These are phyloP conservation scores for Cyclotella baltica DNA, from an alignment of 108 stramenopile species.

Conservation along the genomic window DNA sequence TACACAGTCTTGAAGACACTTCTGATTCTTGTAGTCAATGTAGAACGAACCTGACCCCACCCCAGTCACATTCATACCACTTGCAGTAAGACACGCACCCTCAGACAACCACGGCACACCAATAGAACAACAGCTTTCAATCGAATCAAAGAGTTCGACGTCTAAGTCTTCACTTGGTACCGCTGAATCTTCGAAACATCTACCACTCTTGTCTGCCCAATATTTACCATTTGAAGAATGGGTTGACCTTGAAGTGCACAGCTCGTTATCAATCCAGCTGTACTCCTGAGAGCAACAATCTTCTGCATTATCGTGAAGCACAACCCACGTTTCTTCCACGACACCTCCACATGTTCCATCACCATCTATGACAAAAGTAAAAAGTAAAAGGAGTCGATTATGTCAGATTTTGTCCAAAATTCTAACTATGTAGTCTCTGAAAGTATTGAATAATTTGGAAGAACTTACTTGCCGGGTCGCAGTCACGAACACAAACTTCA, in stretches of 20 bases:
- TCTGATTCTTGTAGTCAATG: neutral
- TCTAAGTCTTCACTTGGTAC: neutral
- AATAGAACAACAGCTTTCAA: constrained; percentile 4
- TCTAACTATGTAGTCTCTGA: too few species aligned
- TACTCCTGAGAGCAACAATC: constrained; percentile 9
- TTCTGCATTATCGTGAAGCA: constrained; percentile 13
- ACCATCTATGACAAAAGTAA: constrained; percentile 3
- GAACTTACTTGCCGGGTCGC: constrained; percentile 20
- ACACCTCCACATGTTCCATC: constrained; percentile 19
- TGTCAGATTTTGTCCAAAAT: too few species aligned
- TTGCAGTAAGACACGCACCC: constrained; percentile 9
- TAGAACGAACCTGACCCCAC: constrained; percentile 5
- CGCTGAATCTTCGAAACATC: constrained; percentile 9
- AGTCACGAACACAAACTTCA: constrained; percentile 12
- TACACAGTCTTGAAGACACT: constrained; percentile 10
- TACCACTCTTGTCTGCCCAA: constrained; percentile 16
- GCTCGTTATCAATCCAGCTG: constrained; percentile 16
- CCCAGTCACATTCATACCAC: constrained; percentile 2
- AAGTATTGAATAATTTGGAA: neutral
- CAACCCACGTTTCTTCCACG: constrained; percentile 4
- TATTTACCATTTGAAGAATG: neutral
- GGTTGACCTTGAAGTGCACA: constrained; percentile 12
- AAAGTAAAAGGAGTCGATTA: too few species aligned
- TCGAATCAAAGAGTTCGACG: neutral
- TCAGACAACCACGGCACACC: constrained; percentile 13